Conservation (phyloP, 2,329 filamentous ascomycete species). For the Ophiostoma himal-ulmi region DNA sequence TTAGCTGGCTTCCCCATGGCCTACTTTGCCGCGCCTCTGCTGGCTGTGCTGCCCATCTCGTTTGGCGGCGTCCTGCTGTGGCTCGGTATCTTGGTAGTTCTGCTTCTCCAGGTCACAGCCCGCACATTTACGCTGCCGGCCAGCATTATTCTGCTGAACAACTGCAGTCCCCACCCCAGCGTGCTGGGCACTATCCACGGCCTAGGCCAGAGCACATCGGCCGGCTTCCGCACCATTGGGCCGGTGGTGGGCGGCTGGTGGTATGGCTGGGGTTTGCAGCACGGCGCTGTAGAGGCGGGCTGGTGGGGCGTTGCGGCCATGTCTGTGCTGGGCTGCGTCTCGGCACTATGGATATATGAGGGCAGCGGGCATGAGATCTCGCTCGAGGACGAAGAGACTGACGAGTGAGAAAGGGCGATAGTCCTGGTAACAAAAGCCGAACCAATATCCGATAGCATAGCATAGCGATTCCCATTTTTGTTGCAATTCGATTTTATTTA, state of each 20-base stretch:
- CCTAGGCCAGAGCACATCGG: conserved; percentile 43
- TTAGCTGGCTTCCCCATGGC: conserved; percentile 61
- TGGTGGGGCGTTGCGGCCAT: conserved; percentile 48
- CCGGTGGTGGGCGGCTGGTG: conserved; percentile 46
- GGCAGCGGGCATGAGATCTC: conserved; percentile 57
- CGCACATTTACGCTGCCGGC: conserved; percentile 61
- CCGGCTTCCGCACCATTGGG: conserved; percentile 45
- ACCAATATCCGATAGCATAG: conserved; percentile 6
- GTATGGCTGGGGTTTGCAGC: conserved; percentile 42
- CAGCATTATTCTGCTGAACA: conserved; percentile 54
- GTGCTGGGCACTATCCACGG: conserved; percentile 49
- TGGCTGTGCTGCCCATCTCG: conserved; percentile 53
- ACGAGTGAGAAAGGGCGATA: not conserved
- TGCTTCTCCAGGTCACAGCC: conserved; percentile 63
- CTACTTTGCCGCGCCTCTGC: conserved; percentile 62
- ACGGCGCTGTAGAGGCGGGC: conserved; percentile 42
- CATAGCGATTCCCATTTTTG: not conserved
- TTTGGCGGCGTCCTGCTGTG: conserved; percentile 49
- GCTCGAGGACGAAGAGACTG: conserved; percentile 41
- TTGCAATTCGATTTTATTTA: not conserved
- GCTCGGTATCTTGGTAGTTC: conserved; percentile 48
- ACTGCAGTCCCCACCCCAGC: conserved; percentile 52
- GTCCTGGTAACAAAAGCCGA: not conserved
- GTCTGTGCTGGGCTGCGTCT: conserved; percentile 50
- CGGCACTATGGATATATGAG: conserved; percentile 58